Evolutionary conservation across 768 basidiomycete genomes (phyloP).

Genomic region (Mycena polygramma): DNA sequence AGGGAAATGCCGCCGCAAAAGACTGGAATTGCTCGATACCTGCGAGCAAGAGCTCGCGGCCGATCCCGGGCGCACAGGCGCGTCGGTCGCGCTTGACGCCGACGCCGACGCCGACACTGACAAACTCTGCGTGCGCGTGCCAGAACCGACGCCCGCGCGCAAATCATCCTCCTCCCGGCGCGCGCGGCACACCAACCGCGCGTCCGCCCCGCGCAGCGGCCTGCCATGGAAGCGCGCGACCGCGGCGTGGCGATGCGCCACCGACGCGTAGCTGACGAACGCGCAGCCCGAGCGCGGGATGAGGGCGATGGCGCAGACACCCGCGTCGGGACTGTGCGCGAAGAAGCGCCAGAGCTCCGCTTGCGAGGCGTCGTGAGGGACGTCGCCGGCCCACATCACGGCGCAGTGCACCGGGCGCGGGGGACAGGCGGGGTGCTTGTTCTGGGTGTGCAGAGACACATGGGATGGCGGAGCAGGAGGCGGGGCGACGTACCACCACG

Average conservation of each 20-base stretch:
- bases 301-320: slow-evolving; percentile 88
- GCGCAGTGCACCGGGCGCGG: slow-evolving; percentile 71
- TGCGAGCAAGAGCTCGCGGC: slow-evolving; percentile 71
- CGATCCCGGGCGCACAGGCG: slow-evolving; percentile 24
- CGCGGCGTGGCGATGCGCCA: slow-evolving; percentile 72
- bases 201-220: slow-evolving; percentile 73
- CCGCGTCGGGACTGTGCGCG: slow-evolving; percentile 49
- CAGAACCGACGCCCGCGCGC: slow-evolving; percentile 88
- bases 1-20: slow-evolving; percentile 83
- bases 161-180: slow-evolving; percentile 87
- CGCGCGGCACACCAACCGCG: slow-evolving; percentile 85
- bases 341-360: slow-evolving; percentile 93
- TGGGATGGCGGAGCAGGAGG: no score
- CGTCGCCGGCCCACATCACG: slow-evolving; percentile 97
- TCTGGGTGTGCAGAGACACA: no score
- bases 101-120: slow-evolving; percentile 50
- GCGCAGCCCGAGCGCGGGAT: slow-evolving; percentile 96
- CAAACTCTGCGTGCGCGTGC: slow-evolving; percentile 79
- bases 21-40: slow-evolving; percentile 87
- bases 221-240: slow-evolving; percentile 80
- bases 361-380: slow-evolving; percentile 84
- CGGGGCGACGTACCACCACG: no score
- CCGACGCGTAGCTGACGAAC: slow-evolving; percentile 88
- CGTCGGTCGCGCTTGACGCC: not conserved
- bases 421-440: slow-evolving; percentile 49